A percentile compares a stretch with the other conserved stretches of the same genome.
Evolutionary conservation across 1,284 basidiomycete genomes (phyloP).

Genomic region (Trametes pubescens): DNA sequence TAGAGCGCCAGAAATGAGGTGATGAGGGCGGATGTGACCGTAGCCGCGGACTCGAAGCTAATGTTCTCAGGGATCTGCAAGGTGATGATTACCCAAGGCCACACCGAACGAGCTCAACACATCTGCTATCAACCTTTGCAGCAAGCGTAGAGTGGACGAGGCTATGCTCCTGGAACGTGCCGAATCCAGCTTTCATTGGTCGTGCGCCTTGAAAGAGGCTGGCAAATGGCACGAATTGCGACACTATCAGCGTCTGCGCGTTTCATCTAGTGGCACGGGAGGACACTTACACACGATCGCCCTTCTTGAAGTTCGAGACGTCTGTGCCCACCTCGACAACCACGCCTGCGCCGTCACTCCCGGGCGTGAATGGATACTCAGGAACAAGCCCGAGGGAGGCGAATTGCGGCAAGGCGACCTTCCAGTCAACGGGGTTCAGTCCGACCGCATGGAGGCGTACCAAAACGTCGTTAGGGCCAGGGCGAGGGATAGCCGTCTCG

Average conservation of each 20-base stretch:
- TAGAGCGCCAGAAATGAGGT: slow-evolving; percentile 52
- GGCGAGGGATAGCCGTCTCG: slow-evolving; percentile 35
- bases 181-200: slow-evolving; percentile 18
- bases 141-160: slow-evolving; percentile 38
- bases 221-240: background rate
- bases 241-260: background rate
- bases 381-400: slow-evolving; percentile 28
- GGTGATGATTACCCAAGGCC: background rate
- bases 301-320: slow-evolving; percentile 24
- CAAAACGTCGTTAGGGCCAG: slow-evolving; percentile 53
- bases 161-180: slow-evolving; percentile 45
- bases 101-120: background rate
- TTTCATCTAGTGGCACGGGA: background rate
- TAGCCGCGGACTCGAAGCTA: slow-evolving; percentile 46
- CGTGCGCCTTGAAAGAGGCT: slow-evolving; percentile 39
- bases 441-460: slow-evolving; percentile 51
- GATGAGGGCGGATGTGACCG: slow-evolving; percentile 49
- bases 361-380: slow-evolving; percentile 36
- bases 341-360: slow-evolving; percentile 31
- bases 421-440: slow-evolving; percentile 61
- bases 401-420: slow-evolving; percentile 45
- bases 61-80: slow-evolving; percentile 40
- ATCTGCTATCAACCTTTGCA: slow-evolving; percentile 32
- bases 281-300: slow-evolving; percentile 31
- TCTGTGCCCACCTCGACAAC: slow-evolving; percentile 33